phyloP scores from a whole-genome alignment of 768 basidiomycete genomes.

The Hypholoma fasciculare region DNA sequence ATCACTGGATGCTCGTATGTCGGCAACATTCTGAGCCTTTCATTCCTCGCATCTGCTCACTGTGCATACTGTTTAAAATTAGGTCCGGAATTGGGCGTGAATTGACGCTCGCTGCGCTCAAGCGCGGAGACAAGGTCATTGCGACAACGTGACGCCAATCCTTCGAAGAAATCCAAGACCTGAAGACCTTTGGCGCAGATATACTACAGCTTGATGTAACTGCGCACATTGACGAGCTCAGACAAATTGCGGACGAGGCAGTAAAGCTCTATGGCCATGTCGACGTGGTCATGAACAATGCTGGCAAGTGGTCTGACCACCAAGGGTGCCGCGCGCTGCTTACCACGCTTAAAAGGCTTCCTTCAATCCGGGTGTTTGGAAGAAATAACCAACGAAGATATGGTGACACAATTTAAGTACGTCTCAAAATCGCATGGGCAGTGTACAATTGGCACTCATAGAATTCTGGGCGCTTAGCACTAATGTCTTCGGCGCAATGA shows the following conservation, averaged over 20 bases:
- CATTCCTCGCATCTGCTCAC: background rate
- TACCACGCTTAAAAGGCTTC: background rate
- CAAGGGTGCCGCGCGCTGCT: background rate
- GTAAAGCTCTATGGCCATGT: constrained; percentile 33
- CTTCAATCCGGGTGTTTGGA: constrained; percentile 31
- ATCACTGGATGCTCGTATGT: constrained; percentile 13
- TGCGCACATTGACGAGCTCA: constrained; percentile 21
- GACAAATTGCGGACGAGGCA: constrained; percentile 27
- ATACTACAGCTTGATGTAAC: constrained; percentile 13
- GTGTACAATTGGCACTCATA: background rate
- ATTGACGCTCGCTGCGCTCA: constrained; percentile 39
- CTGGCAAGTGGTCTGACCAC: constrained; percentile 20
- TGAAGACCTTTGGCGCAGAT: constrained; percentile 18
- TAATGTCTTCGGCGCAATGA: constrained; percentile 44
- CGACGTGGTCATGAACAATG: constrained; percentile 47
- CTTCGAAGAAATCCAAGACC: constrained; percentile 28
- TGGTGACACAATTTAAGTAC: constrained; percentile 33
- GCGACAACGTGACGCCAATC: constrained; percentile 41
- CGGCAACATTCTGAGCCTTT: background rate
- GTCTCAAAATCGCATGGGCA: background rate
- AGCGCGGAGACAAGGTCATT: constrained; percentile 48
- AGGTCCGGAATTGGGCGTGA: constrained; percentile 39
- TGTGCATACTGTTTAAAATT: background rate
- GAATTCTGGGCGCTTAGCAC: constrained; percentile 24
- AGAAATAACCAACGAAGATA: constrained; percentile 41